phyloP scores from a whole-genome alignment of 305 asterid species.

The Fraxinus dipetala region DNA sequence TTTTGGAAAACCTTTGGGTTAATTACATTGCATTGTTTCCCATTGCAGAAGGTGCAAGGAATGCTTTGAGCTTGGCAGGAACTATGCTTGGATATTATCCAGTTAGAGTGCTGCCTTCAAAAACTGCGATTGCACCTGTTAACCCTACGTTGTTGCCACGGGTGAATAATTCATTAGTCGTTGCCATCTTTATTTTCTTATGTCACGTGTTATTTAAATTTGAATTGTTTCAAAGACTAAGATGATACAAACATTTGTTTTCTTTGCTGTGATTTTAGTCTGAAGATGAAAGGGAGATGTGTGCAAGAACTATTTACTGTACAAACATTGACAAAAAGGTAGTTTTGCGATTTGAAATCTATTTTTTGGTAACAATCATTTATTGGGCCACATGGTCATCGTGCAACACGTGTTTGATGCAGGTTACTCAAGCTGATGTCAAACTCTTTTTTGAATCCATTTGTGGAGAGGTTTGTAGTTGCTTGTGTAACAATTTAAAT shows the following conservation, averaged over 20 bases:
- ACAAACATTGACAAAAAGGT: conserved; percentile 95
- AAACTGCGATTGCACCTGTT: conserved; percentile 98
- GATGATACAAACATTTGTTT: not conserved
- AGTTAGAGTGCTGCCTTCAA: conserved; percentile 81
- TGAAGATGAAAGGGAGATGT: conserved; percentile 97
- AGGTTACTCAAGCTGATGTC: conserved; percentile 84
- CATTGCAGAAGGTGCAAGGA: conserved; percentile 81
- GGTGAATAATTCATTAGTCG: conserved; percentile 43
- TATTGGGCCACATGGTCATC: conserved; percentile 4
- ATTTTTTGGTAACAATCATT: not conserved
- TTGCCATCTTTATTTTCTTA: not conserved
- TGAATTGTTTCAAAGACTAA: not conserved
- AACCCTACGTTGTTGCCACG: conserved; percentile 93
- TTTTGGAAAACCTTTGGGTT: not conserved
- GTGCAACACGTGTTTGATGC: conserved; percentile 26
- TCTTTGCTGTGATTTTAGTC: conserved; percentile 43
- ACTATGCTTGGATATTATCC: conserved; percentile 96
- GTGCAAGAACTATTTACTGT: conserved; percentile 91
- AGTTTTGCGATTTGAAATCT: not conserved
- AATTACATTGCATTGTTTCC: conserved; percentile 19
- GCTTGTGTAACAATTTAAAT: not conserved
- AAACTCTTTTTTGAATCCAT: conserved; percentile 83
- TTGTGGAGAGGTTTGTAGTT: conserved; percentile 82
- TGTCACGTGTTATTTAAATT: not conserved
- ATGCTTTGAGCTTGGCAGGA: conserved; percentile 83